Conservation (phyloP, 2,329 filamentous ascomycete genomes). For the Aureobasidium sp. region DNA sequence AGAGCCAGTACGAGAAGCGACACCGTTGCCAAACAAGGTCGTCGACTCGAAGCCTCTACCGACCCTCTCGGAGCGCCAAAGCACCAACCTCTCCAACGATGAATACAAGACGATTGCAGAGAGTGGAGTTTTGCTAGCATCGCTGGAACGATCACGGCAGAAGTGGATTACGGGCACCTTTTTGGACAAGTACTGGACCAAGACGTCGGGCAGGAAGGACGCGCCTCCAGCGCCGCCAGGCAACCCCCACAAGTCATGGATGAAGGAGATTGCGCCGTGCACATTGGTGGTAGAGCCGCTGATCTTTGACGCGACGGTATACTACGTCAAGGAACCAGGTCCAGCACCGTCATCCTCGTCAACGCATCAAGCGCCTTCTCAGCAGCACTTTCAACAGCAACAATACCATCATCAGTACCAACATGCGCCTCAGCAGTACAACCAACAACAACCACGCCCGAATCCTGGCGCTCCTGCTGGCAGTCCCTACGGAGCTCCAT, state of each 20-base stretch:
- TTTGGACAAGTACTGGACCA: constrained; percentile 73
- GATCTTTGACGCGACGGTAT: constrained; percentile 69
- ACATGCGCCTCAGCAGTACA: constrained; percentile 7
- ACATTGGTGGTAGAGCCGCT: constrained; percentile 74
- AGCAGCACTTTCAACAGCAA: constrained; percentile 12
- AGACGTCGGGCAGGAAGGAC: constrained; percentile 62
- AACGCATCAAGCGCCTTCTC: neutral
- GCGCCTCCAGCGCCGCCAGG: constrained; percentile 44
- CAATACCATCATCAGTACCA: constrained; percentile 1
- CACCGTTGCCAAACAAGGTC: constrained; percentile 54
- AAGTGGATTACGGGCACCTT: constrained; percentile 63
- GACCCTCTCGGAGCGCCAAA: constrained; percentile 60
- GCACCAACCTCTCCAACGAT: constrained; percentile 52
- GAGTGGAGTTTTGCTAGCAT: constrained; percentile 69
- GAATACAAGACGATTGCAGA: constrained; percentile 70
- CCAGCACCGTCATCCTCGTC: constrained; percentile 16
- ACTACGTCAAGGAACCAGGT: constrained; percentile 57
- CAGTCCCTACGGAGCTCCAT: constrained; percentile 8
- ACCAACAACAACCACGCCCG: constrained; percentile 18
- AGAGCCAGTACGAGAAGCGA: constrained; percentile 20
- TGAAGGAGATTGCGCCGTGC: constrained; percentile 58
- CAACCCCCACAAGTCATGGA: constrained; percentile 30
- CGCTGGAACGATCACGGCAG: constrained; percentile 63
- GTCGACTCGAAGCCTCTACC: constrained; percentile 62
- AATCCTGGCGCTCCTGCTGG: constrained; percentile 23